Evolutionary conservation across 805 yeast genomes (phyloP), one percentile per base, ranked within the genome.

Genomic region (Pichia insulana): DNA sequence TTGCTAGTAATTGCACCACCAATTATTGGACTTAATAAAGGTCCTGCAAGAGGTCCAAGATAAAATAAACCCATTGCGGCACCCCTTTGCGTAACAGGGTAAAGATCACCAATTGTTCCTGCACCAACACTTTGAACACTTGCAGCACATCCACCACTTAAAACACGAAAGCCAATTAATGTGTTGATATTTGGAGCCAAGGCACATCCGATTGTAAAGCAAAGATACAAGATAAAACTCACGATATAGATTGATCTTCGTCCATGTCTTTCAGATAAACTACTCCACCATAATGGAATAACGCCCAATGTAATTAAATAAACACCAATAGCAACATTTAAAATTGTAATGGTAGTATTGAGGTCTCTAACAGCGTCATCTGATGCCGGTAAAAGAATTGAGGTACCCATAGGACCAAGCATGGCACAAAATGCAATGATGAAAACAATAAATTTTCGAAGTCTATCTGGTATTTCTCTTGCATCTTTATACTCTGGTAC

Each of bases 41-140:
- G 96, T 0, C 92, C 95, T 51, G 79, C 70, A 35, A 87, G 75
- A 0, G 90, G 83, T 0, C 96, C 96, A 37, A 87, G 61, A 56
- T 86, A 87, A 52, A 74, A 86, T 37, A 76, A 66, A 0, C 96
- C 94, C 77, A 86, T 73, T 3, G 89, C 89, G 6, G 70, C 59
- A 2, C 95, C 95, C 54, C 95, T 69, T 50, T 80, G 74, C 28
- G 76, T 73, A 7, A 80, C 78, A 4, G 71, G 64, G 56, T 67
- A 87, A 30, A 87, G 56, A 55, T 87, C 96, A 17, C 84, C 73
- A 16, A 86, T 79, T 1, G 95, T 83, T 2, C 95, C 96, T 0
- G 95, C 95, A 4, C 95, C 95, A 25, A 86, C 86, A 16, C 89
- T 75, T 57, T 87, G 95, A 0, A 87, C 95, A 34, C 87, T 76